Evolutionary conservation across 306 rosid genomes (phyloP), one percentile per base, ranked within the genome.

Genomic region (Mimosa pudica): DNA sequence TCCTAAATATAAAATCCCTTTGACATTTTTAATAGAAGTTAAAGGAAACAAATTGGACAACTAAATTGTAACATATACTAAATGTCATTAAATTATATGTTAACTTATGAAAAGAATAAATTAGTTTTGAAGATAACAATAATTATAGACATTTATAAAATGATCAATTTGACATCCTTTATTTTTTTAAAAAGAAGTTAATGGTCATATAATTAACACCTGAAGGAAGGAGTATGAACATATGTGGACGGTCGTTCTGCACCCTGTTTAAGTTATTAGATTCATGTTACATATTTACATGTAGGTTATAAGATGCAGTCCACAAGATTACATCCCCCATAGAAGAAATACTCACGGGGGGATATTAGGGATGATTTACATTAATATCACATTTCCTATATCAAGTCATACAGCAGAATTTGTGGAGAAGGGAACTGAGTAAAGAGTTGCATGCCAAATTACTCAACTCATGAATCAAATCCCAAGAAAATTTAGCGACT

Each of bases 371-470:
- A 20, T 48, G 4, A 54, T 77, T 82, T 54, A 6, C 30, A 70
- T 61, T 42, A 30, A 70, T 38, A 18, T 68, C 75, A 1, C 48
- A 47, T 49, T 67, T 73, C 73, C 66, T 12, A 18, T 11, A 20
- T 42, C 78, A 38, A 11, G 57, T 58, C 44, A 13, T 45, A 62
- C 77, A 62, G 54, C 13, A 63, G 36, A 49, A 46, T 20, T 72
- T 65, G 60, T 32, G 73, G 57, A 72, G 72, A 57, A 75, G 35
- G 65, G 66, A 5, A 18, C 71, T 9, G 54, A 72, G 42, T 17
- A 48, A 48, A 65, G 60, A 68, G 82, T 82, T 79, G 62, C 62
- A 76, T 67, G 47, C 85, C 51, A 86, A 55, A 80, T 67, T 51
- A 51, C 16, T 51, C 57, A 18, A 73, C 73, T 74, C 80, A 17